phyloP scores from a whole-genome alignment of 116 monocot species.

The Papilionanthe hybrid region DNA sequence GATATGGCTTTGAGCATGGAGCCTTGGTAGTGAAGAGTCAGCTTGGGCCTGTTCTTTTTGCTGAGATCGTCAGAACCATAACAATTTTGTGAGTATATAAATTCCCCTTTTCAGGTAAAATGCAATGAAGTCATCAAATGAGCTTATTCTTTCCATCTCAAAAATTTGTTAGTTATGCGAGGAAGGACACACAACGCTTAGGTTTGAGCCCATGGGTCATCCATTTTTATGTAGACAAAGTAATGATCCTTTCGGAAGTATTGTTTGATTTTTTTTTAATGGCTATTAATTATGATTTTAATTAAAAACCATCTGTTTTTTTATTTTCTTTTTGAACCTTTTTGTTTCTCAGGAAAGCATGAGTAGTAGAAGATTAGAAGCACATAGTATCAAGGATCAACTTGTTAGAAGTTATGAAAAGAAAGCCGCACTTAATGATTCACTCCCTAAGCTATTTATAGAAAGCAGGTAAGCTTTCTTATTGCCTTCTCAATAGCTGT shows the following conservation, averaged over 20 bases:
- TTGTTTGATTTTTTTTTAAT: background rate
- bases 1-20: slow-evolving; percentile 83
- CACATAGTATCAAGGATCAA: slow-evolving; percentile 24
- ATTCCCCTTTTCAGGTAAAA: background rate
- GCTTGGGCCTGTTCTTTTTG: slow-evolving; percentile 66
- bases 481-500: background rate
- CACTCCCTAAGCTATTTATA: slow-evolving; percentile 42
- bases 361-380: slow-evolving; percentile 36
- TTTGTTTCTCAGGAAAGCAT: slow-evolving; percentile 46
- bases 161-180: slow-evolving; percentile 38
- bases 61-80: slow-evolving; percentile 59
- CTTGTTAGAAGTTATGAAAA: slow-evolving; percentile 35
- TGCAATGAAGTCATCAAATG: background rate
- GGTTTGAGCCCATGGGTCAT: slow-evolving; percentile 59
- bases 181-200: slow-evolving; percentile 19
- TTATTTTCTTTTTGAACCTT: background rate
- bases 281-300: slow-evolving; percentile 7
- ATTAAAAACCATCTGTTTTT: background rate
- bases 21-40: slow-evolving; percentile 67
- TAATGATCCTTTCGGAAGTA: slow-evolving; percentile 12
- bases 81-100: slow-evolving; percentile 59
- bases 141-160: background rate
- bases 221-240: slow-evolving; percentile 86
- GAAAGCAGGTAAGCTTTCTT: slow-evolving; percentile 29
- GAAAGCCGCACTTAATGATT: slow-evolving; percentile 16